Percentiles rank a stretch among this genome's conserved stretches.
Evolutionary conservation across 768 basidiomycete species (phyloP).

Genomic region (Pulveroboletus sp.): DNA sequence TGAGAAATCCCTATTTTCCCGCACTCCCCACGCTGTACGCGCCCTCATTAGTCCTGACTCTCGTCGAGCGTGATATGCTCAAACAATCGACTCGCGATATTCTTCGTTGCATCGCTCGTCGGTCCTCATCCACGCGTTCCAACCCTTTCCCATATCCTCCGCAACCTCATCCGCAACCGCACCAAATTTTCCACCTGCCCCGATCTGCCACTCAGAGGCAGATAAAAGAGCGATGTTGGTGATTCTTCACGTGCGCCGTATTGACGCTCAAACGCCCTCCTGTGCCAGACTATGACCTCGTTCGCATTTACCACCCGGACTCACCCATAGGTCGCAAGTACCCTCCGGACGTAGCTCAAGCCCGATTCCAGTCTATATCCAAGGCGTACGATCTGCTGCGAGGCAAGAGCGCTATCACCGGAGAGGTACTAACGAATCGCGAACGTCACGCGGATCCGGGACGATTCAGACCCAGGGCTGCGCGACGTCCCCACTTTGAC

Average conservation of each 20-base stretch:
- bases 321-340: conserved; percentile 42
- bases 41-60: too few relatives aligned
- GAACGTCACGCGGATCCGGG: conserved; percentile 31
- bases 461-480: conserved; percentile 40
- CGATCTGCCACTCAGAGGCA: conserved; percentile 46
- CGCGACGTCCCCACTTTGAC: conserved; percentile 44
- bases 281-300: conserved; percentile 68
- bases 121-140: conserved; percentile 16
- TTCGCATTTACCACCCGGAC: conserved; percentile 76
- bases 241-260: not conserved
- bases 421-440: conserved; percentile 12
- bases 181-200: conserved; percentile 63
- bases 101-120: conserved; percentile 1
- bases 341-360: conserved; percentile 50
- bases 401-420: conserved; percentile 37
- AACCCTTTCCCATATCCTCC: conserved; percentile 49
- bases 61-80: conserved; percentile 1
- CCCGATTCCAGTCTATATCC: conserved; percentile 65
- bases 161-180: conserved; percentile 49
- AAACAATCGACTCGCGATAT: conserved; percentile 1
- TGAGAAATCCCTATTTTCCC: too few relatives aligned
- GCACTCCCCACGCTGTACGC: too few relatives aligned
- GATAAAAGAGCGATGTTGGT: conserved; percentile 57
- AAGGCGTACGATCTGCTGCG: conserved; percentile 64
- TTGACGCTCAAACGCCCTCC: not conserved